Evolutionary conservation across 306 rosid species (phyloP).

Genomic region (Cicer arietinum): DNA sequence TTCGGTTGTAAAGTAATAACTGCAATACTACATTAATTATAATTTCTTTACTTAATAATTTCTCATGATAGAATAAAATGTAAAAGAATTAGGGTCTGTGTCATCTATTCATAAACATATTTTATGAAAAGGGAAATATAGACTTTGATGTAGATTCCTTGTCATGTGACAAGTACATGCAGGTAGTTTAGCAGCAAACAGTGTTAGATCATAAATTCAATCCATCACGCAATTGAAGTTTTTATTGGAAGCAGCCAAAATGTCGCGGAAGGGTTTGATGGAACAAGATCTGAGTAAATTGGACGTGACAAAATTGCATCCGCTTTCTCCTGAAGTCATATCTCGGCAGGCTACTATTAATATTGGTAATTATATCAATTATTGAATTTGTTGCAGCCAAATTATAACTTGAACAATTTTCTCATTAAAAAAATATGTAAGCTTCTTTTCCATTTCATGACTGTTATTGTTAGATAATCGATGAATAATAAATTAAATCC

Average conservation of each 20-base stretch:
- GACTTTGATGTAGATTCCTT: conserved; percentile 14
- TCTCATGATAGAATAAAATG: not conserved
- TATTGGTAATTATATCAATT: conserved; percentile 62
- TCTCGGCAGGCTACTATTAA: conserved; percentile 96
- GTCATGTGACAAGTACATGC: conserved; percentile 11
- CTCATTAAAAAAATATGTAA: not conserved
- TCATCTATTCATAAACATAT: conserved; percentile 7
- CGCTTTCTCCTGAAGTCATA: conserved; percentile 93
- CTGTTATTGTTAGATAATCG: conserved; percentile 36
- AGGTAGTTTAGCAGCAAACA: conserved; percentile 17
- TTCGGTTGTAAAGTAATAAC: not conserved
- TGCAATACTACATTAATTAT: not conserved
- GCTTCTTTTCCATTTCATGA: conserved; percentile 20
- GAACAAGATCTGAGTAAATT: conserved; percentile 85
- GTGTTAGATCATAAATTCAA: conserved; percentile 17
- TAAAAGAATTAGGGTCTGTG: conserved; percentile 15
- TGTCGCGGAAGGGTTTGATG: conserved; percentile 94
- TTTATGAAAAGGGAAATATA: not conserved
- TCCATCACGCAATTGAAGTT: conserved; percentile 4
- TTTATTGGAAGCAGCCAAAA: conserved; percentile 47
- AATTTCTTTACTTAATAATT: not conserved
- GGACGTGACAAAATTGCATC: conserved; percentile 90
- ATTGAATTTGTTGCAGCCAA: not conserved
- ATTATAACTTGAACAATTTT: not conserved
- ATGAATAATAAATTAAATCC: conserved; percentile 21